Conservation (phyloP, 2,329 filamentous ascomycete species). For the Peltaster fructicola region DNA sequence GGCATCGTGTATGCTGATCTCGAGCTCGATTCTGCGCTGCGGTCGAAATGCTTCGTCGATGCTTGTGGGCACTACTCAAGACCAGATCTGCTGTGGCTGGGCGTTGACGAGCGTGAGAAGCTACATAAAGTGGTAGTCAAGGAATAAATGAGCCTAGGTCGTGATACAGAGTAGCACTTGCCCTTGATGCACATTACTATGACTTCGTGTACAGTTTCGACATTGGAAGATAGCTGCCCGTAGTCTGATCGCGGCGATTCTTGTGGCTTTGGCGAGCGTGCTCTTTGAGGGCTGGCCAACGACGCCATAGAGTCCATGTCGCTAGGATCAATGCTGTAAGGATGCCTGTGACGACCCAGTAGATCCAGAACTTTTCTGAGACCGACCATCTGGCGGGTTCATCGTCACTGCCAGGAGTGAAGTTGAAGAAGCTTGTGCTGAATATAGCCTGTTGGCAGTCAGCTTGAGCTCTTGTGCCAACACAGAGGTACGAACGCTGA, state of each 20-base stretch:
- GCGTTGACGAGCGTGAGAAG: conserved; percentile 21
- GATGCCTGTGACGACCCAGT: conserved; percentile 6
- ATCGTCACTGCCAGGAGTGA: conserved; percentile 2
- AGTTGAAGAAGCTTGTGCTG: conserved; percentile 9
- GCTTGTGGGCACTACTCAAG: conserved; percentile 32
- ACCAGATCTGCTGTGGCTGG: conserved; percentile 35
- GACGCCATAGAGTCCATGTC: conserved; percentile 6
- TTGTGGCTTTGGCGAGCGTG: too few relatives aligned
- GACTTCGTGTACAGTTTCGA: too few relatives aligned
- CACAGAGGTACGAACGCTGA: too few relatives aligned
- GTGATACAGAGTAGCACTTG: too few relatives aligned
- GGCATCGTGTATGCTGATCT: conserved; percentile 33
- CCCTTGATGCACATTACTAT: too few relatives aligned
- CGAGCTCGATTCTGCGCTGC: conserved; percentile 27
- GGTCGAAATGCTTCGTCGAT: conserved; percentile 28
- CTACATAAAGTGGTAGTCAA: conserved; percentile 1
- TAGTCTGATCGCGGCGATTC: too few relatives aligned
- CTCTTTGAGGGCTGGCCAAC: too few relatives aligned
- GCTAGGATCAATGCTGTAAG: conserved; percentile 5
- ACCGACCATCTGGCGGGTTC: conserved; percentile 4
- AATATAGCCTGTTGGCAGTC: conserved; percentile 7
- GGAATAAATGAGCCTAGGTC: neutral
- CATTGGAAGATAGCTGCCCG: too few relatives aligned
- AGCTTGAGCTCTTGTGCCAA: too few relatives aligned
- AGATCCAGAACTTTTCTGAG: conserved; percentile 7